Evolutionary conservation across 495 filamentous ascomycete species (phyloP).

Genomic region (Neurospora intermedia): DNA sequence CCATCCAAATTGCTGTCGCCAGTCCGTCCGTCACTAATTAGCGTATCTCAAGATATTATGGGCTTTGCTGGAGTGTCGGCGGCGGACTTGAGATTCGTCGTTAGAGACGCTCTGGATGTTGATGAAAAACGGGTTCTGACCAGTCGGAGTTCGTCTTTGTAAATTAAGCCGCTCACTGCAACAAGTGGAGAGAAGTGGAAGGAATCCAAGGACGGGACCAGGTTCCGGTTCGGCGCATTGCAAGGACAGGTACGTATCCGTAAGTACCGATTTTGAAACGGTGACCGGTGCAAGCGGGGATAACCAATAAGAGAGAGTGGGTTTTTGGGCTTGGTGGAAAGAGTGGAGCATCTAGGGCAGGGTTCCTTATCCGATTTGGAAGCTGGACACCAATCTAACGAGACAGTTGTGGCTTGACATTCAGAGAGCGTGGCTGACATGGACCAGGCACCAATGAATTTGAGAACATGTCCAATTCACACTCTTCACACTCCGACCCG

Average conservation of each 20-base stretch:
- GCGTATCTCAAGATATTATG: not conserved
- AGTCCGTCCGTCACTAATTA: not conserved
- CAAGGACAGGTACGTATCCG: not conserved
- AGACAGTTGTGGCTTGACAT: not conserved
- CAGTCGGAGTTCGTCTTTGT: not conserved
- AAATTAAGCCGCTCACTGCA: not conserved
- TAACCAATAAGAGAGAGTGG: not conserved
- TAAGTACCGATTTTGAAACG: not conserved
- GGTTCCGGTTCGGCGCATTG: not conserved
- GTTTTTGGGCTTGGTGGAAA: not conserved
- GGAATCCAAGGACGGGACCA: not conserved
- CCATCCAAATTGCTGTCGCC: not conserved
- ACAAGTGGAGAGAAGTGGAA: not conserved
- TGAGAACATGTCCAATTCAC: not conserved
- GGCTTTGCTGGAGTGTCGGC: not conserved
- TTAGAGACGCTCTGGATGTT: not conserved
- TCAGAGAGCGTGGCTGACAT: not conserved
- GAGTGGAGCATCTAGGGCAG: not conserved
- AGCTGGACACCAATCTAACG: not conserved
- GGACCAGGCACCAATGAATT: not conserved
- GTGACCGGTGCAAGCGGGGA: not conserved
- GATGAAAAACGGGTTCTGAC: not conserved
- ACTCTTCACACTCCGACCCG: not conserved
- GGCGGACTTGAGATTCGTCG: not conserved
- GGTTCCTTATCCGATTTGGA: not conserved